Evolutionary conservation across 2,329 filamentous ascomycete genomes (phyloP).

Genomic region (Fusarium tricinctum): DNA sequence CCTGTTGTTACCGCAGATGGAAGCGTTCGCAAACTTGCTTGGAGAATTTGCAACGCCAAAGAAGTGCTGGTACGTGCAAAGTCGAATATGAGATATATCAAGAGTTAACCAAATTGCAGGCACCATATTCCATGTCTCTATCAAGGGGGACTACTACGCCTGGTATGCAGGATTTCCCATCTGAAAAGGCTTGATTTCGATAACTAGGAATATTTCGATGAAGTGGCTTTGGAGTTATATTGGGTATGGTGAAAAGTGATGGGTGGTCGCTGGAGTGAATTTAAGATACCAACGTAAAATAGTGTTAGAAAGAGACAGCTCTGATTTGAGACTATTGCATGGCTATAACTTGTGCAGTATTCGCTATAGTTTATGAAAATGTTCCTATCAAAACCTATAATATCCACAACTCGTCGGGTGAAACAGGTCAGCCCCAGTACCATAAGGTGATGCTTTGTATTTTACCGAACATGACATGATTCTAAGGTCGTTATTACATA

Average conservation of each 20-base stretch:
- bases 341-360: background rate
- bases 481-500: background rate
- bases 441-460: background rate
- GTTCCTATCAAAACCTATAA: too few relatives aligned
- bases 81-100: background rate
- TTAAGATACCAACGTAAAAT: slow-evolving; percentile 34
- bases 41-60: slow-evolving; percentile 96
- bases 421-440: background rate
- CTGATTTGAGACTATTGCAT: background rate
- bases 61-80: slow-evolving; percentile 82
- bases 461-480: background rate
- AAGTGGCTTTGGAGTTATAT: background rate
- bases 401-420: too few relatives aligned
- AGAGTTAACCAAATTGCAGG: slow-evolving; percentile 59
- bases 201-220: background rate
- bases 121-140: slow-evolving; percentile 78
- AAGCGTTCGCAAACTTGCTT: slow-evolving; percentile 89
- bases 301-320: background rate
- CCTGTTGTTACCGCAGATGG: slow-evolving; percentile 94
- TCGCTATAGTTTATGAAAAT: background rate
- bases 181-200: slow-evolving; percentile 42
- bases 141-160: slow-evolving; percentile 75
- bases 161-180: slow-evolving; percentile 58
- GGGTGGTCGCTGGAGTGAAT: slow-evolving; percentile 13
- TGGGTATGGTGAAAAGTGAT: slow-evolving; percentile 3